Evolutionary conservation across 495 filamentous ascomycete genomes (phyloP), one percentile per base, ranked within the genome.

Genomic region (Penicillium verhagenii): DNA sequence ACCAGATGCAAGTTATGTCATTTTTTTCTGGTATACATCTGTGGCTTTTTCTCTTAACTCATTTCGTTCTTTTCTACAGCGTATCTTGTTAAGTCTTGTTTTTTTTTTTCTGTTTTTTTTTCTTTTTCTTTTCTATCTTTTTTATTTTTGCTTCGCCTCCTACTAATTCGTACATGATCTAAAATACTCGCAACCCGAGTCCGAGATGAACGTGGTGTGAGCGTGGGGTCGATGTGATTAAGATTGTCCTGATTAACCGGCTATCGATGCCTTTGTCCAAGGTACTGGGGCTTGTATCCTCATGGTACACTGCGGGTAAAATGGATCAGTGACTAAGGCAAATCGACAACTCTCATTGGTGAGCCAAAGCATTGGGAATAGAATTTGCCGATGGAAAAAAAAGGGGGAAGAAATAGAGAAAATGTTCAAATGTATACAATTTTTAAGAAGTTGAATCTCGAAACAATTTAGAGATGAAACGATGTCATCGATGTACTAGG

Each of bases 221-320:
- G 28, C 28, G 6, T 31, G 13, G 4, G 16, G 9, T 28, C 19
- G 26, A 35, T 35, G 26, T 43, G 47, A 60, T 58, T 59, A 54
- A 57, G 51, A 62, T 58, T 62, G 51, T 29, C 56, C 38, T 56
- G 50, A 61, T 53, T 50, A 47, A 55, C 56, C 35, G 16, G 29
- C 44, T 55, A 35, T 47, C 25, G 52, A 54, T 28, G 18, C 11
- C 44, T 31, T 55, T 48, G 57, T 16, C 61, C 64, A 59, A 61
- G 58, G 58, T 47, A 63, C 57, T 28, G 23, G 24, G 29, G 23
- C 49, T 31, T 14, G 18, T 47, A 37, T 48, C 38, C 50, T 26
- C 26, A 13, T 31, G 28, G 39, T 20, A 47, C 28, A 7, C 4
- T 53, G 35, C 35, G 43, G 49, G 23, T 50, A 45, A 54, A 33